These are phyloP conservation scores for Apiospora kogelbergensis DNA, from an alignment of 2,329 filamentous ascomycete genomes.

Conservation along the genomic window DNA sequence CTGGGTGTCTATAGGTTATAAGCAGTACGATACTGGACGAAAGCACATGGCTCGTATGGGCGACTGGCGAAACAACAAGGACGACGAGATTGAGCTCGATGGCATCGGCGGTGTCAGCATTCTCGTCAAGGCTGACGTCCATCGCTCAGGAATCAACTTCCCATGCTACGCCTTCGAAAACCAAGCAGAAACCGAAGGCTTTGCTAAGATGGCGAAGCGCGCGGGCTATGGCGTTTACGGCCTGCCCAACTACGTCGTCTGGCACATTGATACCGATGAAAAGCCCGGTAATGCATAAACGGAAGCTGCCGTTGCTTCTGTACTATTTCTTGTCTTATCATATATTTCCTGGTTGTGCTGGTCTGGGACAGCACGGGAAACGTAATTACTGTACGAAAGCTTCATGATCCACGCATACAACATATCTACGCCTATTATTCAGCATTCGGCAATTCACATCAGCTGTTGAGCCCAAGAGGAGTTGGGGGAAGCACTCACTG, in stretches of 20 bases:
- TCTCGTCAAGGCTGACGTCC: conserved; percentile 95
- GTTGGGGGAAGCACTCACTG: conserved; percentile 21
- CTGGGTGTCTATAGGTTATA: conserved; percentile 64
- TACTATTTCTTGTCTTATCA: conserved; percentile 24
- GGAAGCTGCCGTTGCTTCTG: conserved; percentile 12
- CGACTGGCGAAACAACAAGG: conserved; percentile 88
- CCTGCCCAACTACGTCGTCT: conserved; percentile 95
- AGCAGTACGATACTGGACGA: conserved; percentile 87
- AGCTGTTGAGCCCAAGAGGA: conserved; percentile 26
- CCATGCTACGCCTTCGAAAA: conserved; percentile 97
- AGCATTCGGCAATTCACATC: conserved; percentile 18
- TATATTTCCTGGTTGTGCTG: conserved; percentile 26
- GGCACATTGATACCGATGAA: conserved; percentile 97
- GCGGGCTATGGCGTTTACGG: conserved; percentile 92
- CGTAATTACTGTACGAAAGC: conserved; percentile 33
- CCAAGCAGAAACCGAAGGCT: conserved; percentile 97
- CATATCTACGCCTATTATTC: conserved; percentile 21
- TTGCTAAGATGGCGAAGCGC: conserved; percentile 97
- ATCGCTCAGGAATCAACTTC: conserved; percentile 97
- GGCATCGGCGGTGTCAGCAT: conserved; percentile 98
- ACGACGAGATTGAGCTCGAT: conserved; percentile 89
- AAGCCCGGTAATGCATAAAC: conserved; percentile 74
- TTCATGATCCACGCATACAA: conserved; percentile 24
- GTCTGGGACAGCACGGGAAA: conserved; percentile 24
- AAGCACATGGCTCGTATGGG: conserved; percentile 89